These are phyloP conservation scores for Aphanomyces invadans DNA, from an alignment of 352 stramenopile species.

Conservation along the genomic window DNA sequence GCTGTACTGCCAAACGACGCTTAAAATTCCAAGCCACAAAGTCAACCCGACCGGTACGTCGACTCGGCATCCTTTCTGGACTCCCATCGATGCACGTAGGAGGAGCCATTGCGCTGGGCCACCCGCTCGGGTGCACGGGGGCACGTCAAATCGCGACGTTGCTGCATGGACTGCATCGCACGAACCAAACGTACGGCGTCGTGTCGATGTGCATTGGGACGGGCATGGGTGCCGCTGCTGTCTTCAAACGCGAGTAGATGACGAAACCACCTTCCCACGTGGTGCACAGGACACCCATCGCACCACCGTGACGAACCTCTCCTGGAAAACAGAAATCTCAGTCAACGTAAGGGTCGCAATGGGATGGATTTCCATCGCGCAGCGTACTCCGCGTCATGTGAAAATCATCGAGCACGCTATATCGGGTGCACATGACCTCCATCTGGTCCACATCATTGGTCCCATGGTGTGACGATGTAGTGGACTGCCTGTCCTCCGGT, in stretches of 20 bases:
- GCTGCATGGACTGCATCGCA: constrained; percentile 86
- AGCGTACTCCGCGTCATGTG: too few species aligned
- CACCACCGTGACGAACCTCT: too few species aligned
- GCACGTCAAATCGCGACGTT: constrained; percentile 88
- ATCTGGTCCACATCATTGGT: too few species aligned
- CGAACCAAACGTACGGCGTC: constrained; percentile 76
- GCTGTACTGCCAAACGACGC: constrained; percentile 71
- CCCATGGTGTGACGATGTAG: too few species aligned
- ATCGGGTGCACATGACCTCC: too few species aligned
- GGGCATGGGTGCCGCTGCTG: constrained; percentile 89
- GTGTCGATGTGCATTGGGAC: constrained; percentile 95
- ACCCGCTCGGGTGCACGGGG: constrained; percentile 85
- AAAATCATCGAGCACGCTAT: too few species aligned
- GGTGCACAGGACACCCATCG: too few species aligned
- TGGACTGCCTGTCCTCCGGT: too few species aligned
- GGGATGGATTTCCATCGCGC: too few species aligned
- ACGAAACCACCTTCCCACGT: not conserved
- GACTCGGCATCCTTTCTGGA: not conserved
- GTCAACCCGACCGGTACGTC: constrained; percentile 81
- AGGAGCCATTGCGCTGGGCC: constrained; percentile 83
- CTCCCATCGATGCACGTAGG: constrained; percentile 17
- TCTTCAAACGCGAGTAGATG: constrained; percentile 76
- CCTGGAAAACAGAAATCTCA: too few species aligned
- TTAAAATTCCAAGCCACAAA: constrained; percentile 68
- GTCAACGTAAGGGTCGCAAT: too few species aligned